Conservation (phyloP, 148 eudicot genomes). For the Diospyros kaki region DNA sequence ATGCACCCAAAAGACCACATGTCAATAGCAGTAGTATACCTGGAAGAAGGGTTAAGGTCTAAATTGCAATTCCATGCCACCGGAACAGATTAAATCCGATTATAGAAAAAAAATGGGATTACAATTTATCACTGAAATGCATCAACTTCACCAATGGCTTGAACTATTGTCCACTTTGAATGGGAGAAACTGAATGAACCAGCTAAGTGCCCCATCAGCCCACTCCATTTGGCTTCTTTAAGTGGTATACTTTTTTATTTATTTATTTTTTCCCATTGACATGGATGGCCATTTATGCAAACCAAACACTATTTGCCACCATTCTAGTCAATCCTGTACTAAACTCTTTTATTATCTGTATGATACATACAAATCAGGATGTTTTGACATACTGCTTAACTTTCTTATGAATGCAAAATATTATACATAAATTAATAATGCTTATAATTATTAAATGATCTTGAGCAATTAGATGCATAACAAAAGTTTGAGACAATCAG, state of each 20-base stretch:
- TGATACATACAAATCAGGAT: too few relatives aligned
- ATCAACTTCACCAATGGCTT: neutral
- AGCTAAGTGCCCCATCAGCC: neutral
- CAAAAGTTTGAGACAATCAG: too few relatives aligned
- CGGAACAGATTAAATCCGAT: neutral
- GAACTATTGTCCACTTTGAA: neutral
- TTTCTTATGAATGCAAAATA: too few relatives aligned
- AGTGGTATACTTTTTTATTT: neutral
- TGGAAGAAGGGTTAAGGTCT: conserved; percentile 52
- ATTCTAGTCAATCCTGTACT: too few relatives aligned
- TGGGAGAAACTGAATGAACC: neutral
- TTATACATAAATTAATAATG: too few relatives aligned
- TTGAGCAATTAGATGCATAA: too few relatives aligned
- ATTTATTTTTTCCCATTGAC: too few relatives aligned
- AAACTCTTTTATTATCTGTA: too few relatives aligned
- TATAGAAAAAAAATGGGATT: neutral
- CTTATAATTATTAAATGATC: too few relatives aligned
- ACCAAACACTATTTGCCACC: neutral
- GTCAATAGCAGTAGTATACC: conserved; percentile 93
- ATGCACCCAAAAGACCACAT: conserved; percentile 99
- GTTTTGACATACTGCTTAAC: too few relatives aligned
- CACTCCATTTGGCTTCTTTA: neutral
- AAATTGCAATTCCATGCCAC: conserved; percentile 8
- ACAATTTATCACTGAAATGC: neutral
- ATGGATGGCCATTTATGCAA: neutral